Base-by-base conservation (phyloP, 805 yeast species). In the Suhomyces xylopsoci region DNA sequence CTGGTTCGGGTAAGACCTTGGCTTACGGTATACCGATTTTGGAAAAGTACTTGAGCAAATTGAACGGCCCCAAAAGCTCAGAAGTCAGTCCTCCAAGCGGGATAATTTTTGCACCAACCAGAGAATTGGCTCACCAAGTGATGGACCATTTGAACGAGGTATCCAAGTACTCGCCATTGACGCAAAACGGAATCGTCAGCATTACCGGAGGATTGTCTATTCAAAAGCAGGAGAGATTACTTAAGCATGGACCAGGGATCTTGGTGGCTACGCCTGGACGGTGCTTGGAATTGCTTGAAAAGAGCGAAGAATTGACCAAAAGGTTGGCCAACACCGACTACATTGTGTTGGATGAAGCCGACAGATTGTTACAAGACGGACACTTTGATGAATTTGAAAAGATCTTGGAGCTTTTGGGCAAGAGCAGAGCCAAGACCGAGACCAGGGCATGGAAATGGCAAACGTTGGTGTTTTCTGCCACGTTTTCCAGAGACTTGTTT, bases 211-310 rank as follows among this genome's bases (percentile, higher is more conserved):
- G 99, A 7, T 78, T 94, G 36, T 87, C 98, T 1, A 87, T 92
- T 57, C 97, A 90, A 64, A 94, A 92, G 63, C 99, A 94, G 72
- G 89, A 88, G 62, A 81, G 99, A 65, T 69, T 88, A 53, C 73
- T 94, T 49, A 74, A 77, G 20, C 84, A 83, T 56, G 84, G 86
- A 6, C 94, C 97, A 1, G 90, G 84, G 10, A 81, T 94, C 17
- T 71, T 94, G 12, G 93, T 94, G 38, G 97, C 97, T 1, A 94
- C 99, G 0, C 98, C 99, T 0, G 99, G 99, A 36, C 82, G 99
- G 58, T 83, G 89, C 65, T 77, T 90, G 48, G 98, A 94, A 65
- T 67, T 88, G n/a, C 57, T 87, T 17, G 90, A 89, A 67, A 85
- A 84, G 56, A 79, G 76, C 45, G 76, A 81, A 53, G 80, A 75